Base-by-base conservation (phyloP, 257 asterid species). In the Solanum virginianum region DNA sequence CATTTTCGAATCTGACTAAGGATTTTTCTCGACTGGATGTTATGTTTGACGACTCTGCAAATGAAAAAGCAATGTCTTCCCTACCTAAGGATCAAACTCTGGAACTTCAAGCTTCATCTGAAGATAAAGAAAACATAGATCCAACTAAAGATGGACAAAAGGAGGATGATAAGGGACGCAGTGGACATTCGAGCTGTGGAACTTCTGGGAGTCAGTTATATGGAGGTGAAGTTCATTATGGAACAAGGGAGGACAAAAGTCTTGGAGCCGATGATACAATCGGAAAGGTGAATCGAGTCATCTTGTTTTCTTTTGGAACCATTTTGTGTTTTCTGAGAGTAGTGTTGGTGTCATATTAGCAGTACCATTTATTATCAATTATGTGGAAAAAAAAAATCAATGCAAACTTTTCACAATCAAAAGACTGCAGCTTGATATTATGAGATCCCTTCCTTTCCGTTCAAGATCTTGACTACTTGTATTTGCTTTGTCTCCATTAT, bases 11-110 rank as follows among this genome's bases (percentile, higher is more conserved):
- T 85, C 85, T 88, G 89, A 84, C 89, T 39, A 92, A 74, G 86
- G 94, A 93, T 72, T 88, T 91, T 84, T 92, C 93, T 74, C 84
- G 89, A 91, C 86, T 96, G 47, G 98, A 94, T 63, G 91, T 86
- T 85, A 90, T 91, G 88, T 86, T 96, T 84, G 89, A 88, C 63
- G 94, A 87, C 74, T 85, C 89, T 85, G 85, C 83, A 51, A 89
- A 88, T 69, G 88, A 86, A 80, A 88, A 86, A 79, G 89, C 86
- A 45, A n/a, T 22, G 85, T 80, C 65, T 39, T 87, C 90, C 72
- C 85, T 85, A 59, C 85, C 89, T 80, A 86, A 90, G 69, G 89
- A 86, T 70, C 59, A 85, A 65, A 66, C 84, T 43, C 83, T 84
- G 84, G 89, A 83, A 43, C 18, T 49, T 71, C 91, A 82, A 72